Evolutionary conservation across 331 rosid species (phyloP).

Genomic region (Arachis monticola): DNA sequence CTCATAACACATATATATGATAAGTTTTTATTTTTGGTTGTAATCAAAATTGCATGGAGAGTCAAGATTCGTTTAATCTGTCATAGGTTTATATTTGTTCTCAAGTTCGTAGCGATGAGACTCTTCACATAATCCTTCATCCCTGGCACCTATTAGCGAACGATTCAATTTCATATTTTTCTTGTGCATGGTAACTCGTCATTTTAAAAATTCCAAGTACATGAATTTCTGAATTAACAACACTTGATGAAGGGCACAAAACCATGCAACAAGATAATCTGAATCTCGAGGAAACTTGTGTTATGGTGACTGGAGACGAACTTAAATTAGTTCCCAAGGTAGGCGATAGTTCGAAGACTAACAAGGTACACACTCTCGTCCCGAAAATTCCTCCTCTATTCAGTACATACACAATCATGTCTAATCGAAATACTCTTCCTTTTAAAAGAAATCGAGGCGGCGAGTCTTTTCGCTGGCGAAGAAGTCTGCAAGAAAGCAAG

Average conservation of each 20-base stretch:
- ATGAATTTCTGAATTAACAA: slow-evolving; percentile 35
- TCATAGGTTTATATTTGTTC: not conserved
- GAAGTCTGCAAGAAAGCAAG: slow-evolving; percentile 75
- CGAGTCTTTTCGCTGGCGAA: slow-evolving; percentile 58
- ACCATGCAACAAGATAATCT: slow-evolving; percentile 36
- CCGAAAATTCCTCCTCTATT: too few species aligned
- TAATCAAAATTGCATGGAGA: not conserved
- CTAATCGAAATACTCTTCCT: slow-evolving; percentile 4
- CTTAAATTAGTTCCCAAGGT: slow-evolving; percentile 46
- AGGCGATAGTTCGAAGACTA: slow-evolving; percentile 44
- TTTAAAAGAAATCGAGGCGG: slow-evolving; percentile 59
- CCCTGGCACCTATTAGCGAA: not conserved
- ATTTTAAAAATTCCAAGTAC: slow-evolving; percentile 43
- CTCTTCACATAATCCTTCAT: not conserved
- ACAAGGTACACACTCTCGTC: slow-evolving; percentile 59
- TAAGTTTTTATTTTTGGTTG: too few species aligned
- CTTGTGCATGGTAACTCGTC: slow-evolving; percentile 28
- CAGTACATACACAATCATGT: not conserved
- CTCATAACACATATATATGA: too few species aligned
- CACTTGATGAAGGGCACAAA: slow-evolving; percentile 29
- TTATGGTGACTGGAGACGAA: slow-evolving; percentile 66
- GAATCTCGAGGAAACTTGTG: slow-evolving; percentile 75
- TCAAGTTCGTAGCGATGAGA: not conserved
- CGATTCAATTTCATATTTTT: slow-evolving; percentile 29
- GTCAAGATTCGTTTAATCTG: slow-evolving; percentile 1